Evolutionary conservation across 2,329 filamentous ascomycete species (phyloP), one percentile per base, ranked within the genome.

Genomic region (Penicillium palitans): DNA sequence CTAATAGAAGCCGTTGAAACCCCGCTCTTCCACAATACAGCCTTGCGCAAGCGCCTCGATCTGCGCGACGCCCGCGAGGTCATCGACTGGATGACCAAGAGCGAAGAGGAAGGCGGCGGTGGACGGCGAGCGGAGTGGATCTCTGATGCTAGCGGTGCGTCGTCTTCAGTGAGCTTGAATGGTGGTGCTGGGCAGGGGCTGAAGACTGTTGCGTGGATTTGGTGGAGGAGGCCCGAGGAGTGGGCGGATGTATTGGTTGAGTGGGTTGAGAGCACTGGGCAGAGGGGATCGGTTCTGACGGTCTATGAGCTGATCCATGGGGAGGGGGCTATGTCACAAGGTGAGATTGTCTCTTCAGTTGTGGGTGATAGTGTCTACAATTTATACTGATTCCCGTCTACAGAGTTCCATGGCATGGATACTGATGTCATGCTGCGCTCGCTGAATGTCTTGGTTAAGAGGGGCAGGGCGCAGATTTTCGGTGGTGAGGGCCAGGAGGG

Each of bases 401-500:
- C 66, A 89, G 91, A 96, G 66, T 91, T 96, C 70, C 87, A 91
- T 74, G 90, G 90, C n/a, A 90, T 99, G 80, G 93, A 98, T 72
- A 81, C 83, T 46, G 90, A 92, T 25, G 75, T 96, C 61, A 81
- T 99, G 69, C 84, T 89, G 65, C 92, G 89, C 74, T 89, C 90
- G 39, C 81, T 99, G 49, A 84, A 85, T 60, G 81, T 95, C 50
- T 82, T 97, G 49, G 93, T 96, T 37, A 96, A 96, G 81, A 85
- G 89, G 62, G 92, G 92, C 66, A 96, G 90, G 78, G 93, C 93
- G 15, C 93, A 98, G 76, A 87, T 98, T 27, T 98, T 99, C 78
- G 93, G 93, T 35, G 85, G 86, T 54, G 92, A 93, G 69, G 91
- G 93, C 72, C 90, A 90, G 60, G 86, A 90, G 70, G 95, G 95